Evolutionary conservation across 208 protist genomes (phyloP).

Genomic region (Acanthamoeba lenticulata): DNA sequence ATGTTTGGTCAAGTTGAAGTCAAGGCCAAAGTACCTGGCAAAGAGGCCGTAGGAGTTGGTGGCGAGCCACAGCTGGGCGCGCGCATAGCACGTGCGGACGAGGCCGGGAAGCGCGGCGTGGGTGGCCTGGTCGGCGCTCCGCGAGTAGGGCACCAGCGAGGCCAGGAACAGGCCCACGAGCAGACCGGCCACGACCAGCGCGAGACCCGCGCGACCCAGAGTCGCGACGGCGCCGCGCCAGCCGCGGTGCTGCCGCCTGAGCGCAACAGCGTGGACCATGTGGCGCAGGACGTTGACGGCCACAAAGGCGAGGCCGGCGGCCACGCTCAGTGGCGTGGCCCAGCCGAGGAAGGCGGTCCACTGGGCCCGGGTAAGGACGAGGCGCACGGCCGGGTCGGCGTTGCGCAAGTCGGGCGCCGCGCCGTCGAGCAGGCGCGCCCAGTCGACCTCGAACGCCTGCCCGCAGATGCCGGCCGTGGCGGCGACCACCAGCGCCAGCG

Average conservation of each 20-base stretch:
- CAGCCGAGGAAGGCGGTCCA: background rate
- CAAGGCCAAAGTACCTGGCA: no score
- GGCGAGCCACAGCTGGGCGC: background rate
- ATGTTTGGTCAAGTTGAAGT: no score
- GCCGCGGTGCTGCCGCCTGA: background rate
- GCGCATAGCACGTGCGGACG: background rate
- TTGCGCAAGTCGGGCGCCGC: background rate
- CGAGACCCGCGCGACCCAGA: background rate
- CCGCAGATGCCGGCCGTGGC: background rate
- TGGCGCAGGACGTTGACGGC: background rate
- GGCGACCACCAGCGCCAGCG: background rate
- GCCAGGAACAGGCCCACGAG: background rate
- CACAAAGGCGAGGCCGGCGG: background rate
- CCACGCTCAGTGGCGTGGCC: background rate
- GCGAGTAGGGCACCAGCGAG: background rate
- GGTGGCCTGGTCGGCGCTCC: background rate
- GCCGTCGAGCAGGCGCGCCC: background rate
- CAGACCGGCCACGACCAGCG: background rate
- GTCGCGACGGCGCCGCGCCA: background rate
- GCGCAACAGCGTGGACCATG: background rate
- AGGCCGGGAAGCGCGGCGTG: background rate
- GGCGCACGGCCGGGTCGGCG: background rate
- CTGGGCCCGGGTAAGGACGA: background rate
- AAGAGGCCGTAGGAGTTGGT: conserved; percentile 68
- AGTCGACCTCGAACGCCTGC: background rate